Evolutionary conservation across 176 grass and related monocot genomes (phyloP).

Genomic region (Olyra latifolia): DNA sequence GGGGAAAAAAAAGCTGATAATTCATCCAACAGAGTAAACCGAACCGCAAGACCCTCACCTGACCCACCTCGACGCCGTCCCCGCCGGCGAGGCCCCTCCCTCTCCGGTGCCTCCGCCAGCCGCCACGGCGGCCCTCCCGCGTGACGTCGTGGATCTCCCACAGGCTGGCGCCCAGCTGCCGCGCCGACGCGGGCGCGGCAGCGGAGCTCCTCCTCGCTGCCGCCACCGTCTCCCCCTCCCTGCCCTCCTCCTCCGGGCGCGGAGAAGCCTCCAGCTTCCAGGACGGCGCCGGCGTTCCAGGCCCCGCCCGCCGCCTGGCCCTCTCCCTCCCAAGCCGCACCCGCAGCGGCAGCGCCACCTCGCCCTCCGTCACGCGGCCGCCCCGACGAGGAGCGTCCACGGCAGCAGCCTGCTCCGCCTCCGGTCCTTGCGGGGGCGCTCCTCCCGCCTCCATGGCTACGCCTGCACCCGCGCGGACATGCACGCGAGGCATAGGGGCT

Average conservation of each 20-base stretch:
- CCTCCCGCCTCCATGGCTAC: conserved; percentile 32
- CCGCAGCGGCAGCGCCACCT: conserved; percentile 36
- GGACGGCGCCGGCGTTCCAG: conserved; percentile 56
- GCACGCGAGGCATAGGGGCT: neutral
- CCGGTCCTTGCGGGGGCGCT: neutral
- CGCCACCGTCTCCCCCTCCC: neutral
- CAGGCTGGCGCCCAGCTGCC: conserved; percentile 82
- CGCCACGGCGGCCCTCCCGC: neutral
- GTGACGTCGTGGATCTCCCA: conserved; percentile 81
- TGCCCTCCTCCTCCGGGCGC: conserved; percentile 51
- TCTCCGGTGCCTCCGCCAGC: conserved; percentile 27
- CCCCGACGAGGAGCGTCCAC: neutral
- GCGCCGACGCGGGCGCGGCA: conserved; percentile 58
- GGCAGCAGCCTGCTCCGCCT: neutral
- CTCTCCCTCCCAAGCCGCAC: conserved; percentile 41
- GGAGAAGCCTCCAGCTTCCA: conserved; percentile 69
- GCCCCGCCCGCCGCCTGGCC: conserved; percentile 30
- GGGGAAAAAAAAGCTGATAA: neutral
- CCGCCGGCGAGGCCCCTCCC: conserved; percentile 1
- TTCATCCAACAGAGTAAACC: neutral
- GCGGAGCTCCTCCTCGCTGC: conserved; percentile 49
- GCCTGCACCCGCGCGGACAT: neutral
- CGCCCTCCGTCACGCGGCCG: neutral
- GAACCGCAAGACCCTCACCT: conserved; percentile 44
- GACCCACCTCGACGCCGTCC: conserved; percentile 6